Evolutionary conservation across 129 eudicot genomes (phyloP).

Genomic region (Lactuca sativa): DNA sequence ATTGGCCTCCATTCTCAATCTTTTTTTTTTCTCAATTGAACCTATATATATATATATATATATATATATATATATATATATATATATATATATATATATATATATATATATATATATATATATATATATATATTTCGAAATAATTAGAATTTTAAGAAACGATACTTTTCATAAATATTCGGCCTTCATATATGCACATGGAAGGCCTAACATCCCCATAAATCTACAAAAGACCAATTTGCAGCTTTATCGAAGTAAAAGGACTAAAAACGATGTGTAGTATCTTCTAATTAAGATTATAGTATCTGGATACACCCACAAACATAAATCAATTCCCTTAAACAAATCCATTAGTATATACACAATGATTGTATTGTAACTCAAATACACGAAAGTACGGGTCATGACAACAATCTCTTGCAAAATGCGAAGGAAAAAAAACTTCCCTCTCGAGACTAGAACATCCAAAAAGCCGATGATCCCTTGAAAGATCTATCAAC

Average conservation of each 20-base stretch:
- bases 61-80: too few species aligned
- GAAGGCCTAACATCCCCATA: slow-evolving; percentile 1
- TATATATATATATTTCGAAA: too few species aligned
- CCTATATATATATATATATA: too few species aligned
- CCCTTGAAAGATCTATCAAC: not conserved
- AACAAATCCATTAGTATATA: slow-evolving; percentile 34
- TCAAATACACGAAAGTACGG: slow-evolving; percentile 15
- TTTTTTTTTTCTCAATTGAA: too few species aligned
- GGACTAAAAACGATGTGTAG: not conserved
- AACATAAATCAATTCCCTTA: slow-evolving; percentile 7
- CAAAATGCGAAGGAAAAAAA: slow-evolving; percentile 13
- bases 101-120: too few species aligned
- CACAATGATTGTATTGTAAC: slow-evolving; percentile 30
- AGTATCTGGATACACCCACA: not conserved
- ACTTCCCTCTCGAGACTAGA: not conserved
- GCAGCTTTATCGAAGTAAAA: not conserved
- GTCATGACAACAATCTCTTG: slow-evolving; percentile 12
- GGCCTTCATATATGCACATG: not conserved
- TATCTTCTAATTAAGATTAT: not conserved
- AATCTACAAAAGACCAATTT: not conserved
- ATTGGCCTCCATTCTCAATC: too few species aligned
- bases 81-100: too few species aligned
- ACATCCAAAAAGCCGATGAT: slow-evolving; percentile 17
- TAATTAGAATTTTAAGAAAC: too few species aligned
- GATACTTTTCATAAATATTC: too few species aligned